Base-by-base conservation (phyloP, 306 rosid genomes). In the Gastrolobium villosum region DNA sequence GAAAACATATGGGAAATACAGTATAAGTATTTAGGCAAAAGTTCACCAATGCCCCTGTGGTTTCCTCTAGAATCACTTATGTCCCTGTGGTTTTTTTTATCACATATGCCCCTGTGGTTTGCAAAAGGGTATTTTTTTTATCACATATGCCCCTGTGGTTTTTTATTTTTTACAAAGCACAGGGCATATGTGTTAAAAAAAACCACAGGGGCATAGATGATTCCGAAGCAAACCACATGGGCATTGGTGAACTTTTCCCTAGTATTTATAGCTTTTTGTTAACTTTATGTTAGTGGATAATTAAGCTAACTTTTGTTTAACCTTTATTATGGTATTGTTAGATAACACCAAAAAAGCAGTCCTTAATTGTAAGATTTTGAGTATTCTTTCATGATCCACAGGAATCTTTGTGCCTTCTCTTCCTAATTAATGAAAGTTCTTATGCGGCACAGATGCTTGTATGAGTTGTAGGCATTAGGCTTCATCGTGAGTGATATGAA, bases 351-450 rank as follows among this genome's bases (percentile, higher is more conserved):
- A 44, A 45, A 62, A 62, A 61, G 2, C 39, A 55, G 41, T 10
- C 70, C 1, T 78, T 35, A 55, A 78, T 44, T 34, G 63, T 20
- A 41, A 57, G 37, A 39, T 39, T 10, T 40, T 14, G 36, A 56
- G 31, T 4, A 56, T 35, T 44, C 76, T 53, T 41, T 45, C 3
- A 60, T 45, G 65, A 39, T 62, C 71, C 64, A 10, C 35, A 35
- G n/a, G 53, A 34, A 62, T 26, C 28, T 76, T 43, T 43, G 52
- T 61, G 62, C 77, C 62, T 36, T 75, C 11, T 73, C 55, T 62
- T 53, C 37, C 64, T 6, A 32, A 49, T 34, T 39, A 10, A 32
- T 44, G 70, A 36, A 6, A 56, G 52, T 66, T 2, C 43, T 34
- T 4, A 36, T 5, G 35, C 6, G 34, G 34, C 46, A 5, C 28